Evolutionary conservation across 225 moss, liverwort and hornwort species (phyloP), one percentile per base, ranked within the genome.

Genomic region (Polytrichum commune): DNA sequence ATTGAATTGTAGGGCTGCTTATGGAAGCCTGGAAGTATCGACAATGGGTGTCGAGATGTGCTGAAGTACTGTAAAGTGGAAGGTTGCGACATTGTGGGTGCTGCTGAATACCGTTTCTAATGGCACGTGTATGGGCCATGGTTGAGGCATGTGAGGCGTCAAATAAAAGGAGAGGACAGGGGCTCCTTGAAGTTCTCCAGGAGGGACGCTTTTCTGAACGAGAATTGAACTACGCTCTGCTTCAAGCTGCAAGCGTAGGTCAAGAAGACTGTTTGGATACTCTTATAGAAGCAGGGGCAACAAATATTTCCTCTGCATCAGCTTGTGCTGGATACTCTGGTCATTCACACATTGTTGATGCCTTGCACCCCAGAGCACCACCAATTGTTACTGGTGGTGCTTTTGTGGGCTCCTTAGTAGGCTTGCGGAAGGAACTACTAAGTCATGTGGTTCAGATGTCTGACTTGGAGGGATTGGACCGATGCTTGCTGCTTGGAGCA

Each of bases 291-390:
- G 86, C 86, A 64, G 86, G 86, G 54, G 86, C 86, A 46, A 86
- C 86, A 38, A 86, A 83, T 57, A 80, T 86, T 57, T 86, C 86
- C 23, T 82, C 86, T 67, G 86, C 86, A 78, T 86, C 86, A 62
- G 86, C 86, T 64, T 88, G 87, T 79, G 87, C 87, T 64, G 84
- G 87, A 64, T 88, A 81, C 57, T 82, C 84, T 73, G 87, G 84
- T 29, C 84, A 88, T 68, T 75, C 76, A 65, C 81, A 84, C 54
- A 84, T 84, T 65, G 70, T 88, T 27, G 87, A 88, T 79, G 81
- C 84, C 4, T 79, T 84, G 76, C 81, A 84, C 27, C 81, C 79
- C n/a, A 72, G 73, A 67, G 72, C 87, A 61, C 76, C 79, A 38
- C 74, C 74, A 24, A 70, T 84, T 71, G 84, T 81, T 70, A 72